Conservation (phyloP, 1,284 basidiomycete species). For the Puccinia hordei region DNA sequence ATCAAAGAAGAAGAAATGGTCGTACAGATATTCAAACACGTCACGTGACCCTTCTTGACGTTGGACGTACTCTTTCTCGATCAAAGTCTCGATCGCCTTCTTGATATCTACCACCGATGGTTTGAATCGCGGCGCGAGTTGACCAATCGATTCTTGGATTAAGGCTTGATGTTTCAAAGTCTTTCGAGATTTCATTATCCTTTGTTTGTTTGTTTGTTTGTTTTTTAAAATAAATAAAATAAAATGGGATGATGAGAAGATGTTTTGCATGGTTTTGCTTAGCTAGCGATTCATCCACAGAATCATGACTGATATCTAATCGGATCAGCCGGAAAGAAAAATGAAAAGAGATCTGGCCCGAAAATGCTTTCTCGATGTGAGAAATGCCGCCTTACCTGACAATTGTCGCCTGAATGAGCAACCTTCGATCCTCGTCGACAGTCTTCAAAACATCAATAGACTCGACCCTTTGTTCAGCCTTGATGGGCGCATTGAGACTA, state of each 20-base stretch:
- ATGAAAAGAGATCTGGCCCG: too few species aligned
- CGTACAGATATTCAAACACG: constrained; percentile 47
- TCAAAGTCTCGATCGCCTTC: constrained; percentile 86
- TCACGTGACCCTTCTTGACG: constrained; percentile 60
- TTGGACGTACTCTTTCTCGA: constrained; percentile 98
- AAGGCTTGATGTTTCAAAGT: constrained; percentile 93
- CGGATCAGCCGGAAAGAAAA: constrained; percentile 2
- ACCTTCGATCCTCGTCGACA: constrained; percentile 96
- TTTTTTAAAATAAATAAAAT: too few species aligned
- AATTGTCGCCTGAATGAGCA: constrained; percentile 95
- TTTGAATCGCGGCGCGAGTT: constrained; percentile 83
- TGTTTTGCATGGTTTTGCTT: too few species aligned
- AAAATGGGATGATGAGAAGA: too few species aligned
- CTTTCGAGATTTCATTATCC: constrained; percentile 61
- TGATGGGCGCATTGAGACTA: constrained; percentile 89
- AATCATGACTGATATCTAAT: constrained; percentile 3
- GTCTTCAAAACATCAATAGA: constrained; percentile 86
- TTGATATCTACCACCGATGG: constrained; percentile 86
- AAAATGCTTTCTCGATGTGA: too few species aligned
- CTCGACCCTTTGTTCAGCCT: constrained; percentile 91
- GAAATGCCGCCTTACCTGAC: constrained; percentile 69
- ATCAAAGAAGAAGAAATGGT: too few species aligned
- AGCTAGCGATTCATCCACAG: not conserved
- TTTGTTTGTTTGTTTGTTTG: too few species aligned
- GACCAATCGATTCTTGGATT: constrained; percentile 90